Percentiles rank a stretch among this genome's conserved stretches.
These are phyloP conservation scores for Pseudotulostoma volvatum DNA, from an alignment of 495 filamentous ascomycete species.

Conservation along the genomic window DNA sequence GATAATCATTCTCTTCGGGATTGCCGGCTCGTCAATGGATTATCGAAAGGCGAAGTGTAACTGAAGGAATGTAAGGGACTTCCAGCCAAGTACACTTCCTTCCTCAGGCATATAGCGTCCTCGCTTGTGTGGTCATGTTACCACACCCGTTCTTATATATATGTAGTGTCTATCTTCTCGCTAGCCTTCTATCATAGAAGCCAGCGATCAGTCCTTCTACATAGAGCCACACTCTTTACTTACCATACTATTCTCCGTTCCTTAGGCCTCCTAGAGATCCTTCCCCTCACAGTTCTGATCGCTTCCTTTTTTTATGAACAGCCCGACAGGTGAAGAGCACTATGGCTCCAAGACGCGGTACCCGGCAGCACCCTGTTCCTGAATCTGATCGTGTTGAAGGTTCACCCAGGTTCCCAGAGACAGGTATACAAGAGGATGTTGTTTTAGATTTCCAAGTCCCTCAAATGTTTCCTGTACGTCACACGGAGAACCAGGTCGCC, in stretches of 20 bases:
- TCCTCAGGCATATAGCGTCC: no score
- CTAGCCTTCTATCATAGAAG: neutral
- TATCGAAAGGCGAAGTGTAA: no score
- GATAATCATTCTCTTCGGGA: no score
- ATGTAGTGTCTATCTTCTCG: neutral
- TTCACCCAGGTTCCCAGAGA: neutral
- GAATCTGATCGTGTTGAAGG: neutral
- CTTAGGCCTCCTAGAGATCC: neutral
- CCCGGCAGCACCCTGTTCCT: neutral
- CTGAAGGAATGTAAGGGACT: neutral
- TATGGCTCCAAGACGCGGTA: neutral
- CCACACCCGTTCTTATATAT: no score
- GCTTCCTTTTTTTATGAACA: neutral
- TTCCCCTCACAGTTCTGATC: neutral
- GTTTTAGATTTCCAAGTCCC: neutral
- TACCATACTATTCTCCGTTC: neutral
- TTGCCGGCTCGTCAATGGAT: no score
- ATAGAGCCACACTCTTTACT: neutral
- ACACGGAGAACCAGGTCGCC: neutral
- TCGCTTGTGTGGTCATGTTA: neutral
- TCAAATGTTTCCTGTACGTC: neutral
- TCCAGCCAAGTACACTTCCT: no score
- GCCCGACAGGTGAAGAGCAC: neutral
- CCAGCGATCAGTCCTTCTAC: neutral
- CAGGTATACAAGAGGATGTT: neutral